Evolutionary conservation across 2,329 filamentous ascomycete genomes (phyloP).

Genomic region (Akanthomyces uredinophilus): DNA sequence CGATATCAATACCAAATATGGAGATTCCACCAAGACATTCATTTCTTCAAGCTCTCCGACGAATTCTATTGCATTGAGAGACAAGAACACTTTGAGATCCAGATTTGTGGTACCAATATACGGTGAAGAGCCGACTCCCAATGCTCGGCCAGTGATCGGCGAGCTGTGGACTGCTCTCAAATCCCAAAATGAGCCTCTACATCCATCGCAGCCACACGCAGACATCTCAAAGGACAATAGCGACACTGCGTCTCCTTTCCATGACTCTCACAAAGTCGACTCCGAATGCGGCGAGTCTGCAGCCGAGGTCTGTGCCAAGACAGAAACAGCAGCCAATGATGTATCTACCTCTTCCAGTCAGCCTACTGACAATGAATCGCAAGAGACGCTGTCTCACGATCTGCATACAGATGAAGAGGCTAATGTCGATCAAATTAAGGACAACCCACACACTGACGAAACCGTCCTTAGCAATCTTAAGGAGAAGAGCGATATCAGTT

Average conservation of each 20-base stretch:
- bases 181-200: background rate
- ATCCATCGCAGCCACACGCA: background rate
- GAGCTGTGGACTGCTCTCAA: slow-evolving; percentile 2
- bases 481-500: background rate
- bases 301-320: background rate
- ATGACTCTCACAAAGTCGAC: slow-evolving; percentile 1
- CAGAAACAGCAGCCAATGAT: background rate
- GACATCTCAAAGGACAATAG: background rate
- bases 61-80: slow-evolving; percentile 4
- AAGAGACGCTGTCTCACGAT: background rate
- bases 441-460: background rate
- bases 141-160: background rate
- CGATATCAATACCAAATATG: slow-evolving; percentile 27
- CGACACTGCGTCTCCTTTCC: background rate
- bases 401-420: background rate
- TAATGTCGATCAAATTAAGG: background rate
- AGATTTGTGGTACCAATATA: slow-evolving; percentile 16
- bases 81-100: slow-evolving; percentile 17
- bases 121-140: background rate
- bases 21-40: slow-evolving; percentile 13
- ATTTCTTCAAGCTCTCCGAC: slow-evolving; percentile 8
- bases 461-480: background rate
- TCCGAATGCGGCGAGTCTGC: background rate
- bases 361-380: background rate
- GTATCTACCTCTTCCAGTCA: background rate